Evolutionary conservation across 768 basidiomycete species (phyloP), one percentile per base, ranked within the genome.

Genomic region (Lentinula sp.): DNA sequence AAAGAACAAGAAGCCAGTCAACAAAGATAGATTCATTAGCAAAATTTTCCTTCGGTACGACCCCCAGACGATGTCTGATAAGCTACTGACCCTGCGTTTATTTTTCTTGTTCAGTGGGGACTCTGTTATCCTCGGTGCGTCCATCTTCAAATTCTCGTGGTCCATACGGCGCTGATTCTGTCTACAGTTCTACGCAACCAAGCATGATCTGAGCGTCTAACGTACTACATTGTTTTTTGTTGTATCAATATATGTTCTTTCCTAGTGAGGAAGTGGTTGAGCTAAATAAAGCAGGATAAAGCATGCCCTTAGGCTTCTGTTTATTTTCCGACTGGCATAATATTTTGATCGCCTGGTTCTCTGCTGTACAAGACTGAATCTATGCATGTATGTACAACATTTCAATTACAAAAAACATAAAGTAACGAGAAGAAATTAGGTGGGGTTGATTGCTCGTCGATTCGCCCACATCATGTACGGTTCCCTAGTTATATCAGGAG

Each of bases 21-120:
- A 98, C 81, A 98, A 98, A 77, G 97, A 98, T 76, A 85, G 97
- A 52, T 99, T 98, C 79, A 96, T 99, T 73, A 96, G 94, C 73
- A 99, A 98, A 78, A 96, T 99, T 94, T 98, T 96, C 76, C 76
- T 98, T 63, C 84, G 93, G 91, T 90, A 68, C 56, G 85, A 73
- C 2, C 36, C 52, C 45, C 9, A 23, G 49, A 37, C 33, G 60
- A 46, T 49, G 50, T 50, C 43, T 41, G 61, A 41, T 20, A 43
- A 42, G 62, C 35, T 59, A 61, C 9, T 57, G 57, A 62, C 70
- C 53, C 43, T 60, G 39, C n/a, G 7, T 23, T 20, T 10, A 48
- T 48, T 57, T 55, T 46, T 54, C 37, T 59, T 64, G 50, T 32
- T 28, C 67, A 94, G 95, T 50, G 97, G 97, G 23, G 96, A 98